These are phyloP conservation scores for Aureobasidium sp. DNA, from an alignment of 2,329 filamentous ascomycete genomes.

Conservation along the genomic window DNA sequence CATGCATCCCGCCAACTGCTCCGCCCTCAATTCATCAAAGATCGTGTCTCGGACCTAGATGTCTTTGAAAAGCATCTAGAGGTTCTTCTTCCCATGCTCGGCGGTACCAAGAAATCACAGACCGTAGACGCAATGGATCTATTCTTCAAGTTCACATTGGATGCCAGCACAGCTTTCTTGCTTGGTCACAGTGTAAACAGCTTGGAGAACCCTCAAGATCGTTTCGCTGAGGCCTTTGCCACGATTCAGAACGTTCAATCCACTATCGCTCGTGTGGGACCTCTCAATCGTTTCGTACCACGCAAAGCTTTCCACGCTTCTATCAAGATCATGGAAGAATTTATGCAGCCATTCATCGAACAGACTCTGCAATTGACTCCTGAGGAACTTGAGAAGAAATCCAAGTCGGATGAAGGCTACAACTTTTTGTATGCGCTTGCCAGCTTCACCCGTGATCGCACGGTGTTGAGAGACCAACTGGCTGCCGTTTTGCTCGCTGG, in stretches of 20 bases:
- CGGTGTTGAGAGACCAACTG: slow-evolving; percentile 74
- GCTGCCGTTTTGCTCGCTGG: slow-evolving; percentile 76
- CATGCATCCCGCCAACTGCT: slow-evolving; percentile 73
- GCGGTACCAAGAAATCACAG: slow-evolving; percentile 24
- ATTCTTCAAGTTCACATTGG: slow-evolving; percentile 78
- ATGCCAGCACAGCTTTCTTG: slow-evolving; percentile 79
- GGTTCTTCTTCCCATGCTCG: slow-evolving; percentile 59
- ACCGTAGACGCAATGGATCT: slow-evolving; percentile 64
- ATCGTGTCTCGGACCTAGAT: slow-evolving; percentile 72
- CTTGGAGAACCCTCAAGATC: slow-evolving; percentile 46
- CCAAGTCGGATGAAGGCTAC: slow-evolving; percentile 62
- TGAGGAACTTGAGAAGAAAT: slow-evolving; percentile 64
- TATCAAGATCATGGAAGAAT: slow-evolving; percentile 62
- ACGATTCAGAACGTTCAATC: slow-evolving; percentile 69
- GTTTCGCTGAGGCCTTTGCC: slow-evolving; percentile 74
- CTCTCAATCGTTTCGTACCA: slow-evolving; percentile 55
- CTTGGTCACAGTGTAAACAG: slow-evolving; percentile 66
- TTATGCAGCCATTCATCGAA: slow-evolving; percentile 72
- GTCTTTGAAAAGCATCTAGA: slow-evolving; percentile 74
- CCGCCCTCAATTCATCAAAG: slow-evolving; percentile 76
- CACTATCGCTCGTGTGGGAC: slow-evolving; percentile 55
- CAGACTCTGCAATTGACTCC: slow-evolving; percentile 58
- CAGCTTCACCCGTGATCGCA: slow-evolving; percentile 59
- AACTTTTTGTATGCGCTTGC: slow-evolving; percentile 84
- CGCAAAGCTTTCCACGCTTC: slow-evolving; percentile 53